Percentiles rank a stretch among this genome's conserved stretches.
Evolutionary conservation across 495 filamentous ascomycete species (phyloP).

Genomic region (Aspergillus wentii): DNA sequence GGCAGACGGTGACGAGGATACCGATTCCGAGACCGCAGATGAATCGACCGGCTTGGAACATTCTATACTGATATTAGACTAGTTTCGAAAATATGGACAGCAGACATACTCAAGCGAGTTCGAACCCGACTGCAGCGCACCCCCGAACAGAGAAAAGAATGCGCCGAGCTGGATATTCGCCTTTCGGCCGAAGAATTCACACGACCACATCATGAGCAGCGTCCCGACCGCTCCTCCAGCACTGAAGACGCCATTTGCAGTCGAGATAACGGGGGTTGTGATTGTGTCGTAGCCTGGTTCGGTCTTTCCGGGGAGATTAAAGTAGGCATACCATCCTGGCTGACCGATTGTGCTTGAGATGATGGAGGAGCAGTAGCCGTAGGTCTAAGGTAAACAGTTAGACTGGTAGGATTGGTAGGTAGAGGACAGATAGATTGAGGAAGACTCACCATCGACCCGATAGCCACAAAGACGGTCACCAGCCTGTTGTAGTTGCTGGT

Average conservation of each 20-base stretch:
- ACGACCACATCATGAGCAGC: constrained; percentile 39
- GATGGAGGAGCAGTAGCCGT: constrained; percentile 45
- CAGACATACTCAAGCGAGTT: constrained; percentile 29
- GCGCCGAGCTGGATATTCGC: constrained; percentile 40
- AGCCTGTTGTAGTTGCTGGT: constrained; percentile 30
- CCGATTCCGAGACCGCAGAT: constrained; percentile 45
- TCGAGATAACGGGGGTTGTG: constrained; percentile 42
- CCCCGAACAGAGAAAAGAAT: constrained; percentile 37
- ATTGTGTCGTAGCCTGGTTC: constrained; percentile 39
- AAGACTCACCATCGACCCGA: constrained; percentile 31
- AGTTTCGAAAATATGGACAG: not conserved
- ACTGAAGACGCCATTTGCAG: constrained; percentile 44
- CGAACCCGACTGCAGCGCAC: constrained; percentile 39
- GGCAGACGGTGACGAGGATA: constrained; percentile 39
- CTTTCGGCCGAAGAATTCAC: constrained; percentile 39
- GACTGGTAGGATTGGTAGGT: not conserved
- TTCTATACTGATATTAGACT: constrained; percentile 15
- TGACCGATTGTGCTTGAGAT: constrained; percentile 50
- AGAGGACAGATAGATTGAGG: not conserved
- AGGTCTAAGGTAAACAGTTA: constrained; percentile 24
- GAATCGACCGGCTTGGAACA: constrained; percentile 46
- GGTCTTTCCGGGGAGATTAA: constrained; percentile 32
- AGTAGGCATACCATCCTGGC: constrained; percentile 44
- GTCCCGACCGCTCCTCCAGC: constrained; percentile 41
- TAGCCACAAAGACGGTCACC: constrained; percentile 30